phyloP scores from a whole-genome alignment of 192 early-diverging fungal species.

The Coemansia sp. region DNA sequence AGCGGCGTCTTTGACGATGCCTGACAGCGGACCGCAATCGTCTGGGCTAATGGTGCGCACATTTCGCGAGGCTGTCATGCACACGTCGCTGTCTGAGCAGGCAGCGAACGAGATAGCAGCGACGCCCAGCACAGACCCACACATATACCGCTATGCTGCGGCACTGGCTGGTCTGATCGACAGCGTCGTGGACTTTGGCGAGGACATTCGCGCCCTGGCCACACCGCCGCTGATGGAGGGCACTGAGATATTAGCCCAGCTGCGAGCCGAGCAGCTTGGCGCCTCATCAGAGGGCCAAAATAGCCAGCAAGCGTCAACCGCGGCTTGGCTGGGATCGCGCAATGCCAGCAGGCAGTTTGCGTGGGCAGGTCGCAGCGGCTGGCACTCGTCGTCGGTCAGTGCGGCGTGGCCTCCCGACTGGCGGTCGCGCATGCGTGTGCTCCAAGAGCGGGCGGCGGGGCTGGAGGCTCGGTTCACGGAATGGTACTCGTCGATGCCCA shows the following conservation, averaged over 20 bases:
- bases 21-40: slow-evolving; percentile 15
- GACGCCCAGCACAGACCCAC: slow-evolving; percentile 34
- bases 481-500: slow-evolving; percentile 51
- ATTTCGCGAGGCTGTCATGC: slow-evolving; percentile 53
- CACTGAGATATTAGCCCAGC: slow-evolving; percentile 39
- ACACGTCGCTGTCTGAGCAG: slow-evolving; percentile 47
- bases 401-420: slow-evolving; percentile 52
- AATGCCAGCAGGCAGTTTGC: slow-evolving; percentile 19
- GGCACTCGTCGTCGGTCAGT: slow-evolving; percentile 26
- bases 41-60: slow-evolving; percentile 51
- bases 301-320: slow-evolving; percentile 17
- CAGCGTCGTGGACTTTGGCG: slow-evolving; percentile 44
- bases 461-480: slow-evolving; percentile 39
- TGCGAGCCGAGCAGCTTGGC: slow-evolving; percentile 27
- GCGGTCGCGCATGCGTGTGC: slow-evolving; percentile 52
- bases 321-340: slow-evolving; percentile 43
- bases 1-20: neutral
- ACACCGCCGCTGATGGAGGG: slow-evolving; percentile 43
- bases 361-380: slow-evolving; percentile 18
- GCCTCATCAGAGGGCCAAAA: neutral
- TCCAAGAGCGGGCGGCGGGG: slow-evolving; percentile 37
- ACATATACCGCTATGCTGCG: slow-evolving; percentile 33
- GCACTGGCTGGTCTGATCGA: slow-evolving; percentile 49
- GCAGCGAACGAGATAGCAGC: slow-evolving; percentile 35
- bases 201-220: slow-evolving; percentile 44